These are phyloP conservation scores for Plectosphaerella cucumerina DNA, from an alignment of 2,329 filamentous ascomycete genomes.

Conservation along the genomic window DNA sequence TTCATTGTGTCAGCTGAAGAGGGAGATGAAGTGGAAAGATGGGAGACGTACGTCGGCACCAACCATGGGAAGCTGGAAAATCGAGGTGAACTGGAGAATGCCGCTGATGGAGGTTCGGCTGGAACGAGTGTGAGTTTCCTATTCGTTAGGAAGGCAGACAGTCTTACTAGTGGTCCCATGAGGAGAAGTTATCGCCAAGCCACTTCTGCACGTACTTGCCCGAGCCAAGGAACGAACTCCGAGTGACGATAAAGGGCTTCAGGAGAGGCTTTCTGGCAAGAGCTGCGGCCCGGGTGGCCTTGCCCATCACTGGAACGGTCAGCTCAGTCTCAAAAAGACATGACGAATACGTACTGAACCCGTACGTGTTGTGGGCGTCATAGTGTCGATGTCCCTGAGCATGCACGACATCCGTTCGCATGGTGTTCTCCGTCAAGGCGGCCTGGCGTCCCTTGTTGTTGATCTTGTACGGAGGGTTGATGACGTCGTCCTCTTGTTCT, in stretches of 20 bases:
- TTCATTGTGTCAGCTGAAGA: neutral
- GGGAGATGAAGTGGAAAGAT: neutral
- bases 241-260: constrained; percentile 79
- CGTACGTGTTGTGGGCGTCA: constrained; percentile 79
- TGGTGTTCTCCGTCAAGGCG: constrained; percentile 34
- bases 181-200: constrained; percentile 71
- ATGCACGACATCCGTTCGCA: constrained; percentile 64
- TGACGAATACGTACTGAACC: neutral
- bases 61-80: constrained; percentile 63
- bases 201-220: constrained; percentile 77
- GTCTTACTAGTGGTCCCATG: constrained; percentile 43
- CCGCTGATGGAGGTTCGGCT: neutral
- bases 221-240: constrained; percentile 74
- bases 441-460: constrained; percentile 4
- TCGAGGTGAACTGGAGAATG: neutral
- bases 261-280: constrained; percentile 59
- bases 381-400: constrained; percentile 67
- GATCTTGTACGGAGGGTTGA: constrained; percentile 15
- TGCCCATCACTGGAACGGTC: constrained; percentile 1
- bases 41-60: constrained; percentile 50
- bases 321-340: neutral
- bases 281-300: constrained; percentile 68
- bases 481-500: neutral
- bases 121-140: neutral
- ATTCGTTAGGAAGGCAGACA: neutral